These are phyloP conservation scores for Basidiobolus meristosporus DNA, from an alignment of 371 early-diverging fungal genomes.

Conservation along the genomic window DNA sequence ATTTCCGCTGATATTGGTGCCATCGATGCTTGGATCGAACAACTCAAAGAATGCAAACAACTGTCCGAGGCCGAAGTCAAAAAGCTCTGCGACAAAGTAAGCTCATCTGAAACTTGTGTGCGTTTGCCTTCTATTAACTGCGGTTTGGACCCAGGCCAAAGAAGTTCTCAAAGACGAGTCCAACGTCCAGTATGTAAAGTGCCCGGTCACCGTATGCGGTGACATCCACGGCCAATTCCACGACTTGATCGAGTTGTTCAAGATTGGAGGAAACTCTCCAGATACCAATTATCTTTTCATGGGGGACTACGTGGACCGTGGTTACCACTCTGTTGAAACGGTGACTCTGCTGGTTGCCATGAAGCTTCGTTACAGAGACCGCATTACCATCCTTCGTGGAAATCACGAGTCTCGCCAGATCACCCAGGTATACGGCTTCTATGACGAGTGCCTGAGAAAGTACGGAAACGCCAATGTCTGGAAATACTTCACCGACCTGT, in stretches of 20 bases:
- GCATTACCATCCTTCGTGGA: constrained; percentile 92
- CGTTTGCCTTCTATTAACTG: too few species aligned
- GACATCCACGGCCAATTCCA: constrained; percentile 99
- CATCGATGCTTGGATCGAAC: too few species aligned
- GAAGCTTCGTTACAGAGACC: constrained; percentile 85
- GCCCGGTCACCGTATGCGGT: constrained; percentile 95
- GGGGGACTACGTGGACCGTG: constrained; percentile 99
- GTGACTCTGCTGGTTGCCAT: constrained; percentile 83
- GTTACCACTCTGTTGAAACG: constrained; percentile 96
- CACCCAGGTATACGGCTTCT: constrained; percentile 99
- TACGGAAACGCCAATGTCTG: constrained; percentile 97
- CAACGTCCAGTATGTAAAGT: constrained; percentile 84
- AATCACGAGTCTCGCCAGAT: constrained; percentile 99
- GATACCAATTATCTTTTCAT: constrained; percentile 96
- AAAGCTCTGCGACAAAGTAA: constrained; percentile 91
- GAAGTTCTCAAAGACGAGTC: constrained; percentile 85
- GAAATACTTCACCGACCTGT: constrained; percentile 97
- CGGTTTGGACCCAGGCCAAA: constrained; percentile 39
- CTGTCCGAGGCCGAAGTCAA: constrained; percentile 85
- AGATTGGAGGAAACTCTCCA: constrained; percentile 93
- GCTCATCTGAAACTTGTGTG: too few species aligned
- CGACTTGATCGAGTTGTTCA: constrained; percentile 94
- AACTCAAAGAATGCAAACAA: constrained; percentile 67
- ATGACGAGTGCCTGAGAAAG: constrained; percentile 94
- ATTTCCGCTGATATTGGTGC: too few species aligned